Base-by-base conservation (phyloP, 345 rosid species). In the Gossypium sturtianum region DNA sequence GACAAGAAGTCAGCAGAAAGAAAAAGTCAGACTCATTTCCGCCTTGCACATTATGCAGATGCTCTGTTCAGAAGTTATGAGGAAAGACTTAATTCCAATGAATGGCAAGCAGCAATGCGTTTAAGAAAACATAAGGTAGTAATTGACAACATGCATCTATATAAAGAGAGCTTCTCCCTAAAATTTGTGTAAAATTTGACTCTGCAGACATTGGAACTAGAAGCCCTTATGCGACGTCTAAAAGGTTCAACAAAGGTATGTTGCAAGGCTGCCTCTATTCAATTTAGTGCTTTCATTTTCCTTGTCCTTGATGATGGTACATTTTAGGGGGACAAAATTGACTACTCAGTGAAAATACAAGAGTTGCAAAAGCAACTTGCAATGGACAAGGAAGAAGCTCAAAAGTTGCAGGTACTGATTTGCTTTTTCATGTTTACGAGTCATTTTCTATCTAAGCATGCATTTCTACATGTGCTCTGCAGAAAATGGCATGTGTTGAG, bases 41-140 rank as follows among this genome's bases (percentile, higher is more conserved):
- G 87, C 76, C 91, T 94, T 79, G 97, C 98, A 59, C 98, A 92
- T 82, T 94, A 92, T 81, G 90, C 98, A 63, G 97, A 94, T 87
- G 97, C 90, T 71, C 75, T 94, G 20, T 94, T 90, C 80, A 92
- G 87, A 82, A 89, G 89, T 79, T 89, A 88, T 75, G 97, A 92
- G 84, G 97, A 92, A 75, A 92, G 98, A 82, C 86, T 94, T 78
- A 84, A 83, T 75, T 92, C 98, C 66, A 89, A 80, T 73, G 98
- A 94, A 82, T 94, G 98, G 98, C 97, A 92, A 84, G 98, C 97
- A 77, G 98, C 98, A 76, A 79, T 83, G 89, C 89, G 93, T 25
- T 82, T 94, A 80, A 87, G 98, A 85, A 88, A 88, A 82, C 97
- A 89, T 83, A 94, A 94, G 97, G 98, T 92, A 84, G 52, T 12